These are phyloP conservation scores for Blastocystis hominis DNA, from an alignment of 352 stramenopile species.

Conservation along the genomic window DNA sequence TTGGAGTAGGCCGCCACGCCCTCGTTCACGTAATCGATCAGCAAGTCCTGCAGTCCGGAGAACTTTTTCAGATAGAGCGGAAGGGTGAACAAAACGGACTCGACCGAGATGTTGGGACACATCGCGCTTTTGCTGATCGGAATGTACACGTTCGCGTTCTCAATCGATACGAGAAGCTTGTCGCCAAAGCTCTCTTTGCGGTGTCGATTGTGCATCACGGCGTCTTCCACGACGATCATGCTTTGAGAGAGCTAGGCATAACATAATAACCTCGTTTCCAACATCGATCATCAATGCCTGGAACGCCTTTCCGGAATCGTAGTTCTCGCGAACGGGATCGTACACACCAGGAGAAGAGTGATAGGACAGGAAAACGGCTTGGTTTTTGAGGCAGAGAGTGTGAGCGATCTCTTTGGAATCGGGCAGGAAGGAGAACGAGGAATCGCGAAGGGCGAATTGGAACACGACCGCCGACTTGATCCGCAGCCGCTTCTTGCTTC, in stretches of 20 bases:
- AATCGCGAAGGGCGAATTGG: conserved; percentile 17
- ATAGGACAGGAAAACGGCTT: background rate
- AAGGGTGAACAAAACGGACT: background rate
- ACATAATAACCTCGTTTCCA: background rate
- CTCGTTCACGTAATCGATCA: conserved; percentile 17
- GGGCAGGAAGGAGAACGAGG: background rate
- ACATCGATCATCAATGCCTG: conserved; percentile 12
- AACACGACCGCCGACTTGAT: conserved; percentile 5
- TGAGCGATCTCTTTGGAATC: background rate
- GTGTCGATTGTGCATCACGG: background rate
- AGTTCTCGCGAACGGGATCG: background rate
- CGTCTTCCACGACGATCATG: background rate
- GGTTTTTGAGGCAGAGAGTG: background rate
- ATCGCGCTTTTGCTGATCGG: background rate
- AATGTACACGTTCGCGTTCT: background rate
- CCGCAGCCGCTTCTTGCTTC: conserved; percentile 1
- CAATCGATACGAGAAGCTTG: background rate
- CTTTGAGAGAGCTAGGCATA: conserved; percentile 1
- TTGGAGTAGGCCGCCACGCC: background rate
- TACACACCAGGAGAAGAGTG: conserved; percentile 1
- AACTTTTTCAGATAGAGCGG: conserved; percentile 25
- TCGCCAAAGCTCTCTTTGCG: background rate
- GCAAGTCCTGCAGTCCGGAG: conserved; percentile 18
- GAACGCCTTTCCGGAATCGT: background rate
- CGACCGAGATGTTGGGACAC: background rate